phyloP scores from a whole-genome alignment of 768 basidiomycete species.

The Auricularia cornea region DNA sequence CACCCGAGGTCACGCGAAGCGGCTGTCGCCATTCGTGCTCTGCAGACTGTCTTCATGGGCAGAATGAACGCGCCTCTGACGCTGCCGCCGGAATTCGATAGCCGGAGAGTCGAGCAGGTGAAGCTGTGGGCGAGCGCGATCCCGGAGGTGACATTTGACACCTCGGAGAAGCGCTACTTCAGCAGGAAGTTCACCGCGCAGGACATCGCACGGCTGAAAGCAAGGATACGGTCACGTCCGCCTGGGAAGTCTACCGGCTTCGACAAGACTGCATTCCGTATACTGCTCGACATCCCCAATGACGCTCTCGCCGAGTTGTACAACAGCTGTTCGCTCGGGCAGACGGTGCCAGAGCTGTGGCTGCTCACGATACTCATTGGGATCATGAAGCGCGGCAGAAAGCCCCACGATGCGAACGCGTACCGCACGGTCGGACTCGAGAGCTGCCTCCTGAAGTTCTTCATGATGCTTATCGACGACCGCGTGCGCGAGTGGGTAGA shows the following conservation, averaged over 20 bases:
- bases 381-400: conserved; percentile 14
- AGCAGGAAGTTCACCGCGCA: background rate
- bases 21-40: background rate
- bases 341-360: conserved; percentile 11
- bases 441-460: conserved; percentile 19
- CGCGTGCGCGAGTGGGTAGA: conserved; percentile 12
- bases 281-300: background rate
- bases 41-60: background rate
- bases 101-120: background rate
- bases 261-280: background rate
- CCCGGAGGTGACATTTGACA: background rate
- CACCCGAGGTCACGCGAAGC: background rate
- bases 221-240: background rate
- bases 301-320: conserved; percentile 17
- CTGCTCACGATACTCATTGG: conserved; percentile 9
- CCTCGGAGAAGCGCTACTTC: background rate
- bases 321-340: conserved; percentile 6
- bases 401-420: conserved; percentile 11
- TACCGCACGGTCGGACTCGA: conserved; percentile 24
- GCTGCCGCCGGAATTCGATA: background rate
- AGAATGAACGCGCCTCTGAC: background rate
- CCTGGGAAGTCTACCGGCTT: background rate
- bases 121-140: background rate
- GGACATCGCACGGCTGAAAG: background rate
- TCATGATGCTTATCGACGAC: conserved; percentile 18